Base-by-base conservation (phyloP, 768 basidiomycete species). In the Amylocystis lapponica region DNA sequence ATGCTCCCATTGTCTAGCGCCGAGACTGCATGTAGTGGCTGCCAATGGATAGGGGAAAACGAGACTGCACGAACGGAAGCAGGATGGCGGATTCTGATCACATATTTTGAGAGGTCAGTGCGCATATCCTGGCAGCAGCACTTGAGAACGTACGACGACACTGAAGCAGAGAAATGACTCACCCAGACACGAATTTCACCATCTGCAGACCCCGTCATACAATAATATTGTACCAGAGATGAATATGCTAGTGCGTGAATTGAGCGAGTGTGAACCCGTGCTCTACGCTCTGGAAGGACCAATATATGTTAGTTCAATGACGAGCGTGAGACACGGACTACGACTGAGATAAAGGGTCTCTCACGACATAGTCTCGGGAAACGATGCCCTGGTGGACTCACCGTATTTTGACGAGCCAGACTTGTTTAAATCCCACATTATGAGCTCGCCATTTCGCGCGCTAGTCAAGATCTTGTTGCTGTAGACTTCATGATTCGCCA, bases 151-250 rank as follows among this genome's bases (percentile, higher is more conserved):
- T 31, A 37, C 10, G 22, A 33, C 17, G 10, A 7, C 14, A 16
- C 14, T 11, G 33, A 8, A 19, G 9, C 17, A 35, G 33, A 16
- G 6, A 5, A 14, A 11, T 26, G 14, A 62, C 75, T 42, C 53
- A 87, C 86, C 87, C 87, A 90, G 27, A 88, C 73, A 37, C 86
- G 81, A 60, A 89, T 63, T 54, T 87, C 79, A 1, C 85, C 86
- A 55, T 90, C 87, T 8, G 84, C 81, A 25, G 86, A 86, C 16
- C 83, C 86, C 13, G 84, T 88, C 49, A 87, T 76, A 43, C 83
- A 86, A 47, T 85, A 87, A 49, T 81, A 71, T 26, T 77, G 76
- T 9, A 83, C 72, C 11, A 79, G 67, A n/a, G 75, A 67, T 1
- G 86, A 88, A 26, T 82, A 78, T 2, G 80, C 74, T 43, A 89